phyloP scores from a whole-genome alignment of 768 basidiomycete species.

The Tricholoma furcatifolium region DNA sequence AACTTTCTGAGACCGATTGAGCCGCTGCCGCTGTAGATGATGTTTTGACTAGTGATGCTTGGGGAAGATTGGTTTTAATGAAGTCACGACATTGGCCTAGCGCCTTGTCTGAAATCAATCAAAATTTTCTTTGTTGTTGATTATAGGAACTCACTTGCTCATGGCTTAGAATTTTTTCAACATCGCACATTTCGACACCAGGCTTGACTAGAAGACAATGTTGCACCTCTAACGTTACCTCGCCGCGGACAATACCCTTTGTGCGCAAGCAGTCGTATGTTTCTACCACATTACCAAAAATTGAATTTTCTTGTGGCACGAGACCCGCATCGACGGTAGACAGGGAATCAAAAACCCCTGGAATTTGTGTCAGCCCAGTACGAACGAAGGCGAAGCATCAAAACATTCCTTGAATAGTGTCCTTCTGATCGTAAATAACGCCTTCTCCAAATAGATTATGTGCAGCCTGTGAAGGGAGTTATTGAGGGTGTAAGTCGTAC shows the following conservation, averaged over 20 bases:
- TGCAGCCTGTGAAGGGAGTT: slow-evolving; percentile 35
- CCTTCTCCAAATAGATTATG: slow-evolving; percentile 32
- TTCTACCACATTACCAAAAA: slow-evolving; percentile 71
- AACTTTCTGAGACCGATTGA: slow-evolving; percentile 39
- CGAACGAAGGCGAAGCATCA: no score
- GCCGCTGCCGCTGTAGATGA: slow-evolving; percentile 77
- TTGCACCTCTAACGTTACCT: slow-evolving; percentile 55
- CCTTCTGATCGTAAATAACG: slow-evolving; percentile 32
- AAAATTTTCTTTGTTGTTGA: slow-evolving; percentile 1
- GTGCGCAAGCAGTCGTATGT: slow-evolving; percentile 66
- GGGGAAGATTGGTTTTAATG: slow-evolving; percentile 51
- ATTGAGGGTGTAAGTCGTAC: neutral
- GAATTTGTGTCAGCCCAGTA: neutral
- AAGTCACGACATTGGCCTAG: slow-evolving; percentile 77
- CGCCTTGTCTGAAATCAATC: slow-evolving; percentile 44
- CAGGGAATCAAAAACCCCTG: slow-evolving; percentile 62
- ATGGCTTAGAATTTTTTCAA: slow-evolving; percentile 68
- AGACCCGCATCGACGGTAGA: slow-evolving; percentile 48
- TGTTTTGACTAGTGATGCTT: slow-evolving; percentile 51
- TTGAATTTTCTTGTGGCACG: slow-evolving; percentile 82
- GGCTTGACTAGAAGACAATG: slow-evolving; percentile 68
- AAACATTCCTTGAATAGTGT: slow-evolving; percentile 31
- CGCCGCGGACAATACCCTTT: slow-evolving; percentile 56
- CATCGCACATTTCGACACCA: slow-evolving; percentile 54
- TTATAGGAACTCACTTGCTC: slow-evolving; percentile 58